Evolutionary conservation across 2,329 filamentous ascomycete species (phyloP), one percentile per base, ranked within the genome.

Genomic region (Botrytis porri): DNA sequence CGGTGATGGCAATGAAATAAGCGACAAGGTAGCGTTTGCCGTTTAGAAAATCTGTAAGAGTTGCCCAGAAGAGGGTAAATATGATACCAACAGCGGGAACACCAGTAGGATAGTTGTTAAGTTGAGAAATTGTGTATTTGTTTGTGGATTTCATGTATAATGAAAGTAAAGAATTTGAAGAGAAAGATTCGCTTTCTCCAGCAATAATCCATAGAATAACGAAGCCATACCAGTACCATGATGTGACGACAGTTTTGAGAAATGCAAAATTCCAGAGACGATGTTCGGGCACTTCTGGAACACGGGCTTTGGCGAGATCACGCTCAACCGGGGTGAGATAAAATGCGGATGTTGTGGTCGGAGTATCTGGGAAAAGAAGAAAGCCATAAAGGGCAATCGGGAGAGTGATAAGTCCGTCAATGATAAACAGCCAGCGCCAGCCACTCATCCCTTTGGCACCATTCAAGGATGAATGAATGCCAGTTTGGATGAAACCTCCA

Each of bases 171-270:
- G 88, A 83, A 80, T 93, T 93, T 32, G 87, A 85, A 70, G 87
- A 88, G 80, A 93, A 93, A 0, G 89, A 91, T 79, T 94, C 91
- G 0, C 89, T 90, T 78, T 93, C 90, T 43, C 90, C 90, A 0
- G 90, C 90, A 59, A 93, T 88, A 75, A 91, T 86, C 90, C 90
- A 92, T 0, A 92, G 86, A 7, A 88, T 78, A 2, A 89, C 86
- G 76, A 92, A 92, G 1, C 88, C 89, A 83, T 89, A 92, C 85
- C 87, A 91, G 77, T 90, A 86, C 86, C 87, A 90, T 0, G 87
- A 89, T 0, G 83, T 82, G 16, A 92, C 83, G 25, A 90, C 85
- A 62, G 84, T 85, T 75, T 85, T 88, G 37, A 85, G 76, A 75
- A 92, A 90, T 1, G 76, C 74, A 72, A 84, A 32, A 79, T 39